Base-by-base conservation (phyloP, 2,329 filamentous ascomycete genomes). In the Tolypocladium ophioglossoides region DNA sequence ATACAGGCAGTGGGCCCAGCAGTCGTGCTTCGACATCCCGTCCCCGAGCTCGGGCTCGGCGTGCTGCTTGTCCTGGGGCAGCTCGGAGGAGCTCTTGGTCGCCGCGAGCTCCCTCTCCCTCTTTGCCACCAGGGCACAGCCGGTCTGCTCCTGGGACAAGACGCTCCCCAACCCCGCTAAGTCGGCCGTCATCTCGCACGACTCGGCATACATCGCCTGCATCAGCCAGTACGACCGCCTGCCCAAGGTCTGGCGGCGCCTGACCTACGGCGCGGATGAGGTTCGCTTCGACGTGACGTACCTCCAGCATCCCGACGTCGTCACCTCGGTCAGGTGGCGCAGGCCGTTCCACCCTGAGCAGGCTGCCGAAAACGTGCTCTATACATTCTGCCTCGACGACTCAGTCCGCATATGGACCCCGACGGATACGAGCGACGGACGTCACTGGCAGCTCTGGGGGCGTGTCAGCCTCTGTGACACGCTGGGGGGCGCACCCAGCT, bases 261-360 rank as follows among this genome's bases (percentile, higher is more conserved):
- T 95, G 27, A 87, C 87, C 10, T 96, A 92, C 66, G 90, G 90
- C 16, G 80, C 83, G 1, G 86, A 90, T 55, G 87, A 95, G 61
- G 86, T 90, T 40, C 80, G 87, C 54, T 97, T 97, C 70, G 92
- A 97, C 63, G 85, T 95, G 63, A 85, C 85, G 32, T 97, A 97
- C 69, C 82, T 99, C 2, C 78, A 84, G n/a, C 94, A 99, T 67
- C 89, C 90, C 1, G 78, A 81, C 30, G 72, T 85, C 1, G 84
- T 99, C n/a, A 92, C 89, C 3, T 84, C 82, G 56, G 72, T 96
- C 56, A 85, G 92, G 66, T 99, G 95, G 95, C 85, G 89, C 49
- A 82, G 83, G 57, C 89, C 89, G 7, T 82, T 83, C 57, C 83
- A 94, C 64, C 73, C 83, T 16, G 89, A 92, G 38, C 88, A 95